These are phyloP conservation scores for Calonectria hawksworthii DNA, from an alignment of 2,329 filamentous ascomycete species.

Conservation along the genomic window DNA sequence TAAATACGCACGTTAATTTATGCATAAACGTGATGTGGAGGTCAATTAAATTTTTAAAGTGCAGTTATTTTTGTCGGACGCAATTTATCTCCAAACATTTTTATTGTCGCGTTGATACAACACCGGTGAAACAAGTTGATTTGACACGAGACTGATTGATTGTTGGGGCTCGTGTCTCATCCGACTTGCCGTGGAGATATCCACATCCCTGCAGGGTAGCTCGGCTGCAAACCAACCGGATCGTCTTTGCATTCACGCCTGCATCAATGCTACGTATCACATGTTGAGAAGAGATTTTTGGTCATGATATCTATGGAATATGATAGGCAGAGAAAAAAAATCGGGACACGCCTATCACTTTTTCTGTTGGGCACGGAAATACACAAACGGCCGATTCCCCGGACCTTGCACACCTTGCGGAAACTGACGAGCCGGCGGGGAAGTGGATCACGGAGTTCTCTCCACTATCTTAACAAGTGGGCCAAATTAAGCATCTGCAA, in stretches of 20 bases:
- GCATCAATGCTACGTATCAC: neutral
- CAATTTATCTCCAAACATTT: neutral
- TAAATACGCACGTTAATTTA: neutral
- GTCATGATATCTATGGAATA: neutral
- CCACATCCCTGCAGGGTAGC: neutral
- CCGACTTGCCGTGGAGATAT: too few relatives aligned
- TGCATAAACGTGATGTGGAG: neutral
- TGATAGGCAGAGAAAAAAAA: neutral
- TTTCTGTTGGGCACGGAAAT: neutral
- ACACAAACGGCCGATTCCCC: neutral
- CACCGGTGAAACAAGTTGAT: too few relatives aligned
- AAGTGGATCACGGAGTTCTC: neutral
- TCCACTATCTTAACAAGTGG: neutral
- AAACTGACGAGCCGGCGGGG: neutral
- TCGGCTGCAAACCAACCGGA: neutral
- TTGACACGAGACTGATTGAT: too few relatives aligned
- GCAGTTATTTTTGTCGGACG: neutral
- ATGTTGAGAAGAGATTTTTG: neutral
- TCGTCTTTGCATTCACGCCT: too few relatives aligned
- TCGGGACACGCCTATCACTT: neutral
- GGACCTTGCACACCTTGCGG: neutral
- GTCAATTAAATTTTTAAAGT: neutral
- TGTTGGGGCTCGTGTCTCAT: too few relatives aligned
- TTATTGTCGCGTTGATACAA: neutral
- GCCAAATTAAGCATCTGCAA: neutral